Evolutionary conservation across 768 basidiomycete species (phyloP).

Genomic region (Russula sp.): DNA sequence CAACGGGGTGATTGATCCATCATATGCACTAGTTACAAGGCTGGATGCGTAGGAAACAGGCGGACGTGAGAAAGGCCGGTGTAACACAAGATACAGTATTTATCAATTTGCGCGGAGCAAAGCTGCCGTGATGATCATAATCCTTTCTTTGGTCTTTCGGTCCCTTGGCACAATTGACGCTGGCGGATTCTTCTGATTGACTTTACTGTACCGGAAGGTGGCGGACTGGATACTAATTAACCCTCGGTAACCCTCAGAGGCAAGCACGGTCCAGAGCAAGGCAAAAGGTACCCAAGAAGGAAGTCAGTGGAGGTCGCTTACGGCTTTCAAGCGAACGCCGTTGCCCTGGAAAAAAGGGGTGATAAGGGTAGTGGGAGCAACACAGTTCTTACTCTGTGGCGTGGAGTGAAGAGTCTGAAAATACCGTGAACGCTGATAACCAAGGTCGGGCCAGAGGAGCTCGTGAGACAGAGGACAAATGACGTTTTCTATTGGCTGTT

Average conservation of each 20-base stretch:
- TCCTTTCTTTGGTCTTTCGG: slow-evolving; percentile 1
- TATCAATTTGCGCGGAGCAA: slow-evolving; percentile 11
- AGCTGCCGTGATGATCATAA: slow-evolving; percentile 11
- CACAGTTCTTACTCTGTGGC: too few relatives aligned
- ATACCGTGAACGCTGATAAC: not conserved
- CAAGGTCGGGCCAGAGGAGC: not conserved
- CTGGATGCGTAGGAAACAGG: not conserved
- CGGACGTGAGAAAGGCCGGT: slow-evolving; percentile 11
- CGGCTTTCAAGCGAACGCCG: slow-evolving; percentile 17
- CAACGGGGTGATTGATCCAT: not conserved
- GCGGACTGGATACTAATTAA: slow-evolving; percentile 1
- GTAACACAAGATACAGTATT: slow-evolving; percentile 9
- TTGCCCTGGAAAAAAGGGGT: slow-evolving; percentile 17
- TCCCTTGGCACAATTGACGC: slow-evolving; percentile 17
- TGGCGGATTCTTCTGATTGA: not conserved
- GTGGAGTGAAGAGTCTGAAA: not conserved
- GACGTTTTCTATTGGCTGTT: slow-evolving; percentile 5
- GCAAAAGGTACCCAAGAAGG: not conserved
- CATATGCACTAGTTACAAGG: not conserved
- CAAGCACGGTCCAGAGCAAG: not conserved
- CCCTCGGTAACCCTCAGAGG: not conserved
- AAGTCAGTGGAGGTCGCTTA: not conserved
- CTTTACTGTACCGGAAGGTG: slow-evolving; percentile 6
- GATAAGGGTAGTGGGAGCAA: not conserved
- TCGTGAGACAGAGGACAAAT: not conserved